Percentiles rank a stretch among this genome's conserved stretches.
phyloP scores from a whole-genome alignment of 768 basidiomycete genomes.

The Agrocybe pediades region DNA sequence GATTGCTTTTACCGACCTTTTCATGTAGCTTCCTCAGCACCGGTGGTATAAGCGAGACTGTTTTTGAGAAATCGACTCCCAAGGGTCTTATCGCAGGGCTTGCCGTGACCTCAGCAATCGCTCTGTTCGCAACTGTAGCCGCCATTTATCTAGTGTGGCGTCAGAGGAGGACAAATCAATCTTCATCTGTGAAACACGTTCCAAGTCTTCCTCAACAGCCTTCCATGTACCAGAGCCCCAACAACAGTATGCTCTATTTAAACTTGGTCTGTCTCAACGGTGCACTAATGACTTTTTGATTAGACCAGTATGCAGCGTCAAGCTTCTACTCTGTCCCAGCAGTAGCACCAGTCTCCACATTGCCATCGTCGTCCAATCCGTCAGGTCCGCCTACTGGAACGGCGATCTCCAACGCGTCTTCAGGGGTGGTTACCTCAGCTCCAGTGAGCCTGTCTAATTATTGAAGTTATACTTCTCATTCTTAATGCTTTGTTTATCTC shows the following conservation, averaged over 20 bases:
- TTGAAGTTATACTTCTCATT: neutral
- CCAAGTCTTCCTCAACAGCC: neutral
- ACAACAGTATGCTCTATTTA: too few species aligned
- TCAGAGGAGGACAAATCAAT: neutral
- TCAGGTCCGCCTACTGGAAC: neutral
- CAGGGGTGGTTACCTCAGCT: neutral
- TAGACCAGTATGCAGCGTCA: too few species aligned
- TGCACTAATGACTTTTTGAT: too few species aligned
- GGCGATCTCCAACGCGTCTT: neutral
- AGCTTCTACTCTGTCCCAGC: neutral
- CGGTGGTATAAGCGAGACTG: neutral
- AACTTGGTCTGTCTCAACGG: too few species aligned
- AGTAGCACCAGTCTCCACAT: neutral
- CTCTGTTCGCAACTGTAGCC: neutral
- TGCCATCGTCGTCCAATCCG: neutral
- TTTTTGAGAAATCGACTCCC: neutral
- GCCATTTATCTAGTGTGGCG: neutral
- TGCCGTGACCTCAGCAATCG: neutral
- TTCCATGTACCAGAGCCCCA: neutral
- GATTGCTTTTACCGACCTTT: neutral
- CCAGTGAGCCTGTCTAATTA: neutral
- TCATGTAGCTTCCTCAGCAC: neutral
- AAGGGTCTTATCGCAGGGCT: neutral
- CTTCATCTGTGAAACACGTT: neutral
- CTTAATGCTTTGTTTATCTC: neutral